These are phyloP conservation scores for Pisolithus sp. DNA, from an alignment of 768 basidiomycete genomes.

Conservation along the genomic window DNA sequence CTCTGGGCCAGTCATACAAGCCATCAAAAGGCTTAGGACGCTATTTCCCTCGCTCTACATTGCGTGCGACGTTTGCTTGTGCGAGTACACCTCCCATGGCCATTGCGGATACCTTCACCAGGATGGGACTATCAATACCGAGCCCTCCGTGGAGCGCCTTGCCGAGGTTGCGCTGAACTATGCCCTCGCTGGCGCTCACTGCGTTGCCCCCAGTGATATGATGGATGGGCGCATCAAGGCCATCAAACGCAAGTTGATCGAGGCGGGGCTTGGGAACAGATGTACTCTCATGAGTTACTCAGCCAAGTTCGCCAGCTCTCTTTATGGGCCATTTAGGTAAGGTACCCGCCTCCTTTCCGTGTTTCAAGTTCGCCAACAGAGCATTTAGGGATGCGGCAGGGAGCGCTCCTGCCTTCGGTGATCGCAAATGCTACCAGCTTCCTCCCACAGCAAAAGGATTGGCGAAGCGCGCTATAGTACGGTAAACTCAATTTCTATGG, in stretches of 20 bases:
- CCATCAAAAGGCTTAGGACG: slow-evolving; percentile 69
- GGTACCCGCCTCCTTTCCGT: slow-evolving; percentile 10
- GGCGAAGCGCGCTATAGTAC: slow-evolving; percentile 86
- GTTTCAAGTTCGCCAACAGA: background rate
- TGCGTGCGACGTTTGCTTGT: slow-evolving; percentile 95
- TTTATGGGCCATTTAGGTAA: slow-evolving; percentile 96
- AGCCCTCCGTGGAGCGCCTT: slow-evolving; percentile 78
- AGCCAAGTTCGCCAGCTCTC: slow-evolving; percentile 91
- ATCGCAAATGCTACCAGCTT: slow-evolving; percentile 97
- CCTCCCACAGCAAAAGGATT: slow-evolving; percentile 85
- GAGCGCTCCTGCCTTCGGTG: slow-evolving; percentile 88
- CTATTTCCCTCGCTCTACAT: slow-evolving; percentile 86
- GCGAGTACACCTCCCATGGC: slow-evolving; percentile 98
- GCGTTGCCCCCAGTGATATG: slow-evolving; percentile 99
- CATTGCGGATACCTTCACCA: slow-evolving; percentile 81
- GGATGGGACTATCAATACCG: slow-evolving; percentile 74
- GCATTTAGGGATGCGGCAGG: slow-evolving; percentile 86
- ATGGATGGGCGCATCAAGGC: slow-evolving; percentile 93
- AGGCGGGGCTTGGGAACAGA: slow-evolving; percentile 77
- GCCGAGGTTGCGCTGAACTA: slow-evolving; percentile 90
- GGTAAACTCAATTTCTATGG: slow-evolving; percentile 23
- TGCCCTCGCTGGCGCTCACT: slow-evolving; percentile 92
- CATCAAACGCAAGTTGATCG: slow-evolving; percentile 84
- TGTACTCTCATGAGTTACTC: slow-evolving; percentile 95
- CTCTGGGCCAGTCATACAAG: slow-evolving; percentile 86